Evolutionary conservation across 2,329 filamentous ascomycete genomes (phyloP).

Genomic region (Seiridium unicorne): DNA sequence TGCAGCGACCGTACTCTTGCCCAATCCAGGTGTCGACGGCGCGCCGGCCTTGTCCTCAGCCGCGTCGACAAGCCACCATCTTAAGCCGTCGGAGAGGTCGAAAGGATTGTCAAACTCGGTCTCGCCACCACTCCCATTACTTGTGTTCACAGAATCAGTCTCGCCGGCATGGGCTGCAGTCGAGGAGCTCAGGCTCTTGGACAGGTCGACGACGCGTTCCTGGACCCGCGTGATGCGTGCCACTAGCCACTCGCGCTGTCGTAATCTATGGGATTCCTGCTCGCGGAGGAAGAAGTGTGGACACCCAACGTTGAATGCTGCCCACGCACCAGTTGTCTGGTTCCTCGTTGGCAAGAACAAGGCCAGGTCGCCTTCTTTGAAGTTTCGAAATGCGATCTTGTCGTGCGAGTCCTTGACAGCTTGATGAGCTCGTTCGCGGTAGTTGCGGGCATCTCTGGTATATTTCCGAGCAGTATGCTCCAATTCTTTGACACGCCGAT

Average conservation of each 20-base stretch:
- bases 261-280: constrained; percentile 82
- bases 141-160: constrained; percentile 48
- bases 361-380: constrained; percentile 94
- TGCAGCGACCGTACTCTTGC: constrained; percentile 86
- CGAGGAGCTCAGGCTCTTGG: constrained; percentile 62
- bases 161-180: constrained; percentile 40
- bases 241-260: constrained; percentile 90
- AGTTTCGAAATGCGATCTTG: constrained; percentile 93
- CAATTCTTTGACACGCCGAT: constrained; percentile 88
- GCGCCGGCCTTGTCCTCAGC: constrained; percentile 89
- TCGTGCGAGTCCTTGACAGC: constrained; percentile 85
- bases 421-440: constrained; percentile 81
- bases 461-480: constrained; percentile 92
- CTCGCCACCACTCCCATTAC: constrained; percentile 35
- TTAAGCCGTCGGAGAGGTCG: constrained; percentile 87
- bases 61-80: constrained; percentile 96
- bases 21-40: constrained; percentile 87
- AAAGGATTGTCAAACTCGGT: constrained; percentile 92
- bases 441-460: constrained; percentile 82
- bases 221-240: constrained; percentile 89
- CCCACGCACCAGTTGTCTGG: constrained; percentile 92
- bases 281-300: constrained; percentile 97
- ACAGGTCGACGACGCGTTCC: constrained; percentile 89
- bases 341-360: constrained; percentile 93
- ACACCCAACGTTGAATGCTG: constrained; percentile 95